A percentile compares a stretch with the other conserved stretches of the same genome.
Conservation (phyloP, 192 early-diverging fungal genomes). For the Kickxella alabastrina region DNA sequence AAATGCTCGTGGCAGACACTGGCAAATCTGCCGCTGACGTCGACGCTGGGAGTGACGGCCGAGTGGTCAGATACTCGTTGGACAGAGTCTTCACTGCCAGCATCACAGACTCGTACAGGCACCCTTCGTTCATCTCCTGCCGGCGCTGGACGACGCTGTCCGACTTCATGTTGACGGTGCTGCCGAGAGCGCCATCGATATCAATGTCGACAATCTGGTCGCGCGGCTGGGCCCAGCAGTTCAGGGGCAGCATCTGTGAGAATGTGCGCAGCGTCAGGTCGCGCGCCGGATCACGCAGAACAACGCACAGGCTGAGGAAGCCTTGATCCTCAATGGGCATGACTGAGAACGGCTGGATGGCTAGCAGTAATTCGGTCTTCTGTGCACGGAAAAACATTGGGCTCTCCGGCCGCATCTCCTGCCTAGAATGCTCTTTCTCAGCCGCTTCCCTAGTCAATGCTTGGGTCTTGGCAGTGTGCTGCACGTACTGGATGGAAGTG, state of each 20-base stretch:
- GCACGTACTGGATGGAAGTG: slow-evolving; percentile 41
- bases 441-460: slow-evolving; percentile 3
- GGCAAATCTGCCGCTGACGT: too few species aligned
- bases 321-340: slow-evolving; percentile 50
- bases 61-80: slow-evolving; percentile 49
- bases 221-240: slow-evolving; percentile 46
- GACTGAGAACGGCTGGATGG: slow-evolving; percentile 46
- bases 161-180: slow-evolving; percentile 27
- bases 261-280: slow-evolving; percentile 42
- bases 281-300: slow-evolving; percentile 41
- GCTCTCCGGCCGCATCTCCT: slow-evolving; percentile 11
- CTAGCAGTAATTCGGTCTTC: slow-evolving; percentile 43
- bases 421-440: neutral
- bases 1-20: too few species aligned
- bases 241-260: slow-evolving; percentile 53
- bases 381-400: slow-evolving; percentile 44
- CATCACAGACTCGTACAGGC: slow-evolving; percentile 50
- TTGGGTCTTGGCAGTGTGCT: slow-evolving; percentile 22
- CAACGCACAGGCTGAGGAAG: slow-evolving; percentile 37
- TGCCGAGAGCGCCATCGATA: slow-evolving; percentile 42
- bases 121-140: slow-evolving; percentile 52
- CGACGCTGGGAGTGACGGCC: slow-evolving; percentile 6
- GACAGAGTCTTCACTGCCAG: slow-evolving; percentile 45
- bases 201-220: slow-evolving; percentile 51
- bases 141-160: slow-evolving; percentile 41